These are phyloP conservation scores for Acorus calamus DNA, from an alignment of 106 monocot species.

Conservation along the genomic window DNA sequence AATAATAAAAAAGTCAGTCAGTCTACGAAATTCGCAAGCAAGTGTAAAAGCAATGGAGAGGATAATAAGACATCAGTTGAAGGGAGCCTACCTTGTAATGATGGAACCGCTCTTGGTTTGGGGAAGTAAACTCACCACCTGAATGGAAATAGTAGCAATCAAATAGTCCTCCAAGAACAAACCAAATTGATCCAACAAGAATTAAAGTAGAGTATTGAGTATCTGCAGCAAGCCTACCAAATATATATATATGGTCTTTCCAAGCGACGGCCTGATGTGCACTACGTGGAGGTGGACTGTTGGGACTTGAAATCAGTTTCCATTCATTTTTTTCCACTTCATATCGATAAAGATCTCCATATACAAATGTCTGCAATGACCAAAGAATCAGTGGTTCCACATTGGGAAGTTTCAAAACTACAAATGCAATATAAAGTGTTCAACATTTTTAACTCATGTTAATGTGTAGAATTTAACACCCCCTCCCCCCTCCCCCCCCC, in stretches of 20 bases:
- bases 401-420: background rate
- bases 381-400: conserved; percentile 6
- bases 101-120: conserved; percentile 98
- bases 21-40: background rate
- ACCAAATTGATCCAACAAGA: no score
- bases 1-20: background rate
- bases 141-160: conserved; percentile 1
- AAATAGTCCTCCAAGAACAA: background rate
- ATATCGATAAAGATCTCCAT: conserved; percentile 96
- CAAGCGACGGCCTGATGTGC: conserved; percentile 90
- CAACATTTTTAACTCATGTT: no score
- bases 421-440: no score
- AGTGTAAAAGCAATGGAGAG: background rate
- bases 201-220: no score
- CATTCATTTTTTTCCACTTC: conserved; percentile 95
- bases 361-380: conserved; percentile 84
- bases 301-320: conserved; percentile 89
- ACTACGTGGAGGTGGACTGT: conserved; percentile 94
- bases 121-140: conserved; percentile 99
- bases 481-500: no score
- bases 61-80: no score
- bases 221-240: conserved; percentile 37
- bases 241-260: conserved; percentile 89
- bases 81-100: conserved; percentile 73
- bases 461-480: no score